Evolutionary conservation across 345 rosid species (phyloP).

Genomic region (Citrus cavaleriei): DNA sequence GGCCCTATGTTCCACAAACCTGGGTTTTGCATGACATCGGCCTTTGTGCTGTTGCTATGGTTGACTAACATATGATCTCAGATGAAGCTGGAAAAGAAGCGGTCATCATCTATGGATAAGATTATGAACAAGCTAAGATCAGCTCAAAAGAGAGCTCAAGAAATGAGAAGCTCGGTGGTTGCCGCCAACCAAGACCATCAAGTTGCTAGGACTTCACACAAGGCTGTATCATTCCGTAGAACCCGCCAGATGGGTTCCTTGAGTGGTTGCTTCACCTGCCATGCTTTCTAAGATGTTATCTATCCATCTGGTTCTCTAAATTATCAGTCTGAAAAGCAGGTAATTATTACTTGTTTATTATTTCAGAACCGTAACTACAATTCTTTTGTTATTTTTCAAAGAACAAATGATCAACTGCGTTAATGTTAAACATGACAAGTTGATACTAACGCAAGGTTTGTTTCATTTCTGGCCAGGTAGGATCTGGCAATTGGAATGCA

Average conservation of each 20-base stretch:
- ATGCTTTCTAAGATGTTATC: slow-evolving; percentile 48
- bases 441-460: neutral
- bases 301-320: slow-evolving; percentile 6
- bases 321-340: slow-evolving; percentile 19
- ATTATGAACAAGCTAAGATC: slow-evolving; percentile 85
- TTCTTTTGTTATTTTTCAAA: neutral
- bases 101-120: slow-evolving; percentile 87
- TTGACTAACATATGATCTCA: slow-evolving; percentile 31
- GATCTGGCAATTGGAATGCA: slow-evolving; percentile 10
- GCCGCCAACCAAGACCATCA: slow-evolving; percentile 46
- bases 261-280: slow-evolving; percentile 90
- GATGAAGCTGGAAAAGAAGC: slow-evolving; percentile 97
- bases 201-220: slow-evolving; percentile 39
- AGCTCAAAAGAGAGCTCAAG: slow-evolving; percentile 93
- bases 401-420: neutral
- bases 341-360: slow-evolving; percentile 13
- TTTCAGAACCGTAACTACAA: neutral
- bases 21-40: neutral
- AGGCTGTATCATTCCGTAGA: slow-evolving; percentile 42
- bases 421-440: neutral
- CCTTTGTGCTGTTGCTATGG: neutral
- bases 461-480: slow-evolving; percentile 14
- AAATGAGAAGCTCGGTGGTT: slow-evolving; percentile 75
- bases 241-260: slow-evolving; percentile 62
- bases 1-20: neutral